Evolutionary conservation across 2,329 filamentous ascomycete species (phyloP).

Genomic region (Fusarium graminum): DNA sequence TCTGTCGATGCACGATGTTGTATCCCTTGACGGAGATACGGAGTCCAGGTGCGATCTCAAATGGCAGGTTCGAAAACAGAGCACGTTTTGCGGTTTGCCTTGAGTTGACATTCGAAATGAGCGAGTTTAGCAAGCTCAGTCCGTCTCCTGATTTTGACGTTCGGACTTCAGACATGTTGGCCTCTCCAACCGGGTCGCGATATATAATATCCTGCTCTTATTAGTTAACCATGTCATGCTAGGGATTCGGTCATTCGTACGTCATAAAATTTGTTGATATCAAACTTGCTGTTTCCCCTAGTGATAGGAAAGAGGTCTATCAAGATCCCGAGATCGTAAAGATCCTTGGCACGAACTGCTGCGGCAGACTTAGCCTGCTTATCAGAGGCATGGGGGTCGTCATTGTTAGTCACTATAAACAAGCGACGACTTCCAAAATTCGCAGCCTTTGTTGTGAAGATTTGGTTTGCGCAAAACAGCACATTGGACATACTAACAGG

Average conservation of each 20-base stretch:
- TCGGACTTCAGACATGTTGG: slow-evolving; percentile 66
- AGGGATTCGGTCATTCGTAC: slow-evolving; percentile 60
- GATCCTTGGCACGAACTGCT: slow-evolving; percentile 88
- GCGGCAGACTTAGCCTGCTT: slow-evolving; percentile 81
- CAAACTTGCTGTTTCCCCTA: slow-evolving; percentile 76
- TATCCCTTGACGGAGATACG: slow-evolving; percentile 94
- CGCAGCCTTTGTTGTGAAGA: slow-evolving; percentile 93
- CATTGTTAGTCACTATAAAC: slow-evolving; percentile 97
- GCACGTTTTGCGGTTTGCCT: slow-evolving; percentile 88
- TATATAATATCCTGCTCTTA: slow-evolving; percentile 85
- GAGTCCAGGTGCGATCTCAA: slow-evolving; percentile 88
- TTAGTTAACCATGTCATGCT: slow-evolving; percentile 6
- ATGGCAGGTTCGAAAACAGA: slow-evolving; percentile 85
- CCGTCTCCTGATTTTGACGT: slow-evolving; percentile 79
- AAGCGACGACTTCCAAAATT: slow-evolving; percentile 93
- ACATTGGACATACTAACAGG: slow-evolving; percentile 86
- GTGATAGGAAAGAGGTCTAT: slow-evolving; percentile 96
- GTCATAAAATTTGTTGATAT: slow-evolving; percentile 90
- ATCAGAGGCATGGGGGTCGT: slow-evolving; percentile 81
- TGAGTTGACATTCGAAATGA: slow-evolving; percentile 90
- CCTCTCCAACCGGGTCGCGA: slow-evolving; percentile 78
- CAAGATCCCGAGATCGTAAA: slow-evolving; percentile 91
- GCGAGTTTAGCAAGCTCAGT: slow-evolving; percentile 80
- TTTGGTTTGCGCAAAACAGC: slow-evolving; percentile 94
- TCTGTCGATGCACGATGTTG: slow-evolving; percentile 86